These are phyloP conservation scores for Kalaharituber pfeilii DNA, from an alignment of 2,329 filamentous ascomycete species.

Conservation along the genomic window DNA sequence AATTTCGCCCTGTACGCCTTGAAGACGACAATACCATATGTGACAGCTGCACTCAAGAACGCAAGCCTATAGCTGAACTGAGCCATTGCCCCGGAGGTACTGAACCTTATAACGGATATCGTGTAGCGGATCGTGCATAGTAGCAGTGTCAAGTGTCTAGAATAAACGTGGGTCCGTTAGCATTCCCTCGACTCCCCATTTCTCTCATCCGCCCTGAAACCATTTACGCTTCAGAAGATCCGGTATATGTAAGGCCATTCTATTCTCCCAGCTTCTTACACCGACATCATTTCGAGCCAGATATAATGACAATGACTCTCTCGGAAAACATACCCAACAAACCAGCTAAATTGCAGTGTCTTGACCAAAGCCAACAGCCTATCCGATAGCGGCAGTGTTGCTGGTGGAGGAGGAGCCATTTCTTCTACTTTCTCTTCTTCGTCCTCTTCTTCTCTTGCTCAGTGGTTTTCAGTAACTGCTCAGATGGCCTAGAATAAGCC, in stretches of 20 bases:
- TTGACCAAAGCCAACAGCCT: slow-evolving; percentile 62
- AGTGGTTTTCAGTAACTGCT: too few species aligned
- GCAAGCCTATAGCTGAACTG: slow-evolving; percentile 74
- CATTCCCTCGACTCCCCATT: slow-evolving; percentile 18
- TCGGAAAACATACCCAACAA: slow-evolving; percentile 54
- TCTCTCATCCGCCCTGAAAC: slow-evolving; percentile 4
- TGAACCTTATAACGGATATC: slow-evolving; percentile 75
- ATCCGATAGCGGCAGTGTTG: slow-evolving; percentile 48
- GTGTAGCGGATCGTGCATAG: slow-evolving; percentile 66
- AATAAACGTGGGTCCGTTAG: slow-evolving; percentile 6
- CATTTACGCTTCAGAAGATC: slow-evolving; percentile 2
- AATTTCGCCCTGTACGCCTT: slow-evolving; percentile 83
- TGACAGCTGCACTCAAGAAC: slow-evolving; percentile 74
- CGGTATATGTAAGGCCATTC: too few species aligned
- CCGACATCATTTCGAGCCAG: slow-evolving; percentile 9
- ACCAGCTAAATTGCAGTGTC: slow-evolving; percentile 86
- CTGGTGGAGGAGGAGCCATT: slow-evolving; percentile 60
- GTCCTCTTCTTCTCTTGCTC: not conserved
- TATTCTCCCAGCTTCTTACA: too few species aligned
- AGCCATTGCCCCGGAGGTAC: slow-evolving; percentile 62
- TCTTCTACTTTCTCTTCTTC: not conserved
- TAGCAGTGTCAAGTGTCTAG: slow-evolving; percentile 71
- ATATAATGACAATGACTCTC: slow-evolving; percentile 10
- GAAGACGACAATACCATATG: slow-evolving; percentile 97
- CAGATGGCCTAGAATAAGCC: too few species aligned